Evolutionary conservation across 768 basidiomycete species (phyloP).

Genomic region (Lactarius akahatsu): DNA sequence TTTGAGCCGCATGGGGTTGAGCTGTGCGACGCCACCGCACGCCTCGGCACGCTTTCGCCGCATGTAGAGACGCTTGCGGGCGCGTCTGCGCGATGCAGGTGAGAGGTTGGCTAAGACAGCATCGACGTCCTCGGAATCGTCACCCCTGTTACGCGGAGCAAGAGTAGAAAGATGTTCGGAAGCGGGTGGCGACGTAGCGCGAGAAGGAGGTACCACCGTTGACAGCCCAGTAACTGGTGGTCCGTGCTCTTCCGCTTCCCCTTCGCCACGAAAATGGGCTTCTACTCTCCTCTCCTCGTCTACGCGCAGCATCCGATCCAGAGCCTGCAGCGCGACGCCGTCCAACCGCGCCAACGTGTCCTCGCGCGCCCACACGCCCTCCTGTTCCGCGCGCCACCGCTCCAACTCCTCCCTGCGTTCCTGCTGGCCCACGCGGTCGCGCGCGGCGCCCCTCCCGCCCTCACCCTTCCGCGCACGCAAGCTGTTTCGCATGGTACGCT

Average conservation of each 20-base stretch:
- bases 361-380: conserved; percentile 31
- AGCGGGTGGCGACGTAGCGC: neutral
- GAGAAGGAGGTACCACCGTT: neutral
- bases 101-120: conserved; percentile 35
- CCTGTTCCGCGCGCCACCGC: conserved; percentile 4
- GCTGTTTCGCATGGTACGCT: neutral
- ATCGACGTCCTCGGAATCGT: neutral
- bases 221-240: neutral
- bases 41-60: conserved; percentile 61
- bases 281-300: conserved; percentile 31
- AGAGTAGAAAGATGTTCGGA: neutral
- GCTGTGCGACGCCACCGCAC: conserved; percentile 38
- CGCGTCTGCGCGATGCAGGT: conserved; percentile 52
- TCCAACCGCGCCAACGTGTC: conserved; percentile 40
- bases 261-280: no score
- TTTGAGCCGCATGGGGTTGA: conserved; percentile 39
- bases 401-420: conserved; percentile 14
- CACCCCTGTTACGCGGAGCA: neutral
- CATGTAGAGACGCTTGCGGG: conserved; percentile 69
- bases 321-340: conserved; percentile 35
- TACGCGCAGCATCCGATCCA: conserved; percentile 32
- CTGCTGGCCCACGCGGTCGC: conserved; percentile 32
- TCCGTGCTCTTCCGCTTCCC: neutral
- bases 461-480: conserved; percentile 10
- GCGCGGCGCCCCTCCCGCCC: conserved; percentile 22